Evolutionary conservation across 768 basidiomycete species (phyloP).

Genomic region (Tricholoma bakamatsutake): DNA sequence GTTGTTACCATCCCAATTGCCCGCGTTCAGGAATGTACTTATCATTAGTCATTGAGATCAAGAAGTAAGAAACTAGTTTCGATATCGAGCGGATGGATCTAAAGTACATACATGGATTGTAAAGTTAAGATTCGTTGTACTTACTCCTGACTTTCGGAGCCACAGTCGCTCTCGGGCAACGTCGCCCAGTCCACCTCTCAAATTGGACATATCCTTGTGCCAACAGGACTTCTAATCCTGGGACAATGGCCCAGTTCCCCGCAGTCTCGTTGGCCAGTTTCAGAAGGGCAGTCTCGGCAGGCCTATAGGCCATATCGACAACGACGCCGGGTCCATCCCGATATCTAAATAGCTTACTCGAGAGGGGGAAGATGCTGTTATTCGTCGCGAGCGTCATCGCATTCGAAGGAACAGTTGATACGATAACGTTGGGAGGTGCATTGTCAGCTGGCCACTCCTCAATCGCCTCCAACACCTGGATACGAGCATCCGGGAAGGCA

Average conservation of each 20-base stretch:
- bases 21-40: neutral
- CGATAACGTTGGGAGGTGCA: constrained; percentile 61
- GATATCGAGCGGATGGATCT: neutral
- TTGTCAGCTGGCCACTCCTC: constrained; percentile 41
- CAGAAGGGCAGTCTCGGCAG: constrained; percentile 78
- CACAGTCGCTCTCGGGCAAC: constrained; percentile 46
- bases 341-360: constrained; percentile 51
- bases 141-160: constrained; percentile 41
- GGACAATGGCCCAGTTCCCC: constrained; percentile 62
- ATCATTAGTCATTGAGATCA: neutral
- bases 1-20: neutral
- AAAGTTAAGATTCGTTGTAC: constrained; percentile 23
- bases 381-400: constrained; percentile 37
- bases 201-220: constrained; percentile 90
- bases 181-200: constrained; percentile 71
- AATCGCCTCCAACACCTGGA: constrained; percentile 57
- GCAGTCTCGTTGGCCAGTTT: constrained; percentile 49
- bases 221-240: constrained; percentile 78
- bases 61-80: neutral
- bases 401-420: constrained; percentile 83
- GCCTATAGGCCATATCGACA: constrained; percentile 94
- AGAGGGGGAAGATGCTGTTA: constrained; percentile 41
- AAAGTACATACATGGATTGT: neutral
- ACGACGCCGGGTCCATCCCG: constrained; percentile 52
- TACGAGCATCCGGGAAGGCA: constrained; percentile 59